Percentiles rank a stretch among this genome's conserved stretches.
Conservation (phyloP, 2,329 filamentous ascomycete species). For the Coleophoma eucalyptorum region DNA sequence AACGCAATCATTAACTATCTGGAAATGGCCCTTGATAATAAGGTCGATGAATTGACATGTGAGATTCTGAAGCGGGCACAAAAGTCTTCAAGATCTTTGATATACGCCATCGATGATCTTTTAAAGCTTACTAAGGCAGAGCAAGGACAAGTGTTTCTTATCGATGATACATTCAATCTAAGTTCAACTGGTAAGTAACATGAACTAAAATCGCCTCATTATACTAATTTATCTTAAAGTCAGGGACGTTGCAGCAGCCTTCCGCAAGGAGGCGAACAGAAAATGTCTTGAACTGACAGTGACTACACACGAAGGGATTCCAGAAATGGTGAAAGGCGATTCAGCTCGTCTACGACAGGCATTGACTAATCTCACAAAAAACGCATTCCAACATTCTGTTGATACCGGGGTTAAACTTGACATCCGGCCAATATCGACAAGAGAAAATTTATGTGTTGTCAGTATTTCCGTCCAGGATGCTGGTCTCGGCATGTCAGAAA, state of each 20-base stretch:
- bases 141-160: slow-evolving; percentile 4
- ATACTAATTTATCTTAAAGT: slow-evolving; percentile 1
- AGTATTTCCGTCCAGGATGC: slow-evolving; percentile 16
- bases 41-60: slow-evolving; percentile 13
- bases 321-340: slow-evolving; percentile 17
- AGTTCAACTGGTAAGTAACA: background rate
- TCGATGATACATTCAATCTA: slow-evolving; percentile 15
- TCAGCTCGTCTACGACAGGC: slow-evolving; percentile 15
- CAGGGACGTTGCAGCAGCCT: slow-evolving; percentile 9
- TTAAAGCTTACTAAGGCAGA: slow-evolving; percentile 17
- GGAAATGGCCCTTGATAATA: slow-evolving; percentile 17
- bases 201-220: no score
- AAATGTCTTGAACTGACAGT: slow-evolving; percentile 15
- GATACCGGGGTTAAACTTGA: slow-evolving; percentile 17
- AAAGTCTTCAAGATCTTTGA: slow-evolving; percentile 14
- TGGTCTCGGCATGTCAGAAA: slow-evolving; percentile 18
- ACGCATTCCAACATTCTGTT: slow-evolving; percentile 17
- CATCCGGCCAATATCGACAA: slow-evolving; percentile 9
- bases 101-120: slow-evolving; percentile 16
- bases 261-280: slow-evolving; percentile 15
- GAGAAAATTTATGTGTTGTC: slow-evolving; percentile 10
- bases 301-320: slow-evolving; percentile 14
- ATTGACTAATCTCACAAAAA: slow-evolving; percentile 16
- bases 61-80: slow-evolving; percentile 14
- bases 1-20: slow-evolving; percentile 19